phyloP scores from a whole-genome alignment of 1,284 basidiomycete species.

The Phenoliferia sp. region DNA sequence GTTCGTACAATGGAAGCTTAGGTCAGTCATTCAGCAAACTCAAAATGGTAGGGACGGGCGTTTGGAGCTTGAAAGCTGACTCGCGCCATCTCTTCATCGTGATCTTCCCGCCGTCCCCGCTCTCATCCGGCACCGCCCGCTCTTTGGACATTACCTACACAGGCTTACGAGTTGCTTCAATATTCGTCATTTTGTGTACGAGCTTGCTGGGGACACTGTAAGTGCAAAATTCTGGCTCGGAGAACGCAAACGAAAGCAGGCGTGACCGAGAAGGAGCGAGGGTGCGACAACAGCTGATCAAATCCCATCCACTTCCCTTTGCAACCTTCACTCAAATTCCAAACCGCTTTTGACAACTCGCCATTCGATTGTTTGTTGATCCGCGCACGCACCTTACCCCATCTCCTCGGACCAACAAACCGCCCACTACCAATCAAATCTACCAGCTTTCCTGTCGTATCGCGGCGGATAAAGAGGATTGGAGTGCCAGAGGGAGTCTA shows the following conservation, averaged over 20 bases:
- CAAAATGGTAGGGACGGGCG: too few relatives aligned
- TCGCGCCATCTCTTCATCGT: too few relatives aligned
- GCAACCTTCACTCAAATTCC: too few relatives aligned
- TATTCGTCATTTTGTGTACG: constrained; percentile 74
- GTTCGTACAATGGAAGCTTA: background rate
- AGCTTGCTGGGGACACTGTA: constrained; percentile 56
- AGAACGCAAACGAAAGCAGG: too few relatives aligned
- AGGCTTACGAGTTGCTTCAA: constrained; percentile 58
- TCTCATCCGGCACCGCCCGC: background rate
- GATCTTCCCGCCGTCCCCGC: background rate
- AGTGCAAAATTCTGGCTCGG: background rate
- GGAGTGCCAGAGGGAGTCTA: constrained; percentile 38
- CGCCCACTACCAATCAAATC: too few relatives aligned
- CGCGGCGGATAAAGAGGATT: background rate
- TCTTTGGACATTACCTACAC: background rate
- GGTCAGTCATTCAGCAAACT: background rate
- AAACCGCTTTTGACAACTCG: too few relatives aligned
- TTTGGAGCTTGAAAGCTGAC: background rate
- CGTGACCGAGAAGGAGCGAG: too few relatives aligned
- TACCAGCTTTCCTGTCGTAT: constrained; percentile 59
- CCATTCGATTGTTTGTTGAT: too few relatives aligned
- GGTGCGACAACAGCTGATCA: too few relatives aligned
- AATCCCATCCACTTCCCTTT: too few relatives aligned
- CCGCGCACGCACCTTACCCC: too few relatives aligned
- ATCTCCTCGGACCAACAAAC: too few relatives aligned